Base-by-base conservation (phyloP, 1,139 yeast species). In the Yamadazyma sp. region DNA sequence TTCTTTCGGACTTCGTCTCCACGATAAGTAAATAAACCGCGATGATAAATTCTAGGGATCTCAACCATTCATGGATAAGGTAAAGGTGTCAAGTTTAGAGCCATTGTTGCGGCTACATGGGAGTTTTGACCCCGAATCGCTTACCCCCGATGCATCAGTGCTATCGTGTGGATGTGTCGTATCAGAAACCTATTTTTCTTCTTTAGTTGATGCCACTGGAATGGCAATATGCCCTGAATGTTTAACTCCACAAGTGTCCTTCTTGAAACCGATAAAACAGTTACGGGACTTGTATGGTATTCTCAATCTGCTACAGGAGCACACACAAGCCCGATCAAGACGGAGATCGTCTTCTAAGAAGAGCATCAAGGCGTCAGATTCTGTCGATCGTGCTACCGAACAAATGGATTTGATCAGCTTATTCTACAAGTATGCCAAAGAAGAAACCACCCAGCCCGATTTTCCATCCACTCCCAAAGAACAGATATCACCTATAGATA, bases 91-190 rank as follows among this genome's bases (percentile, higher is more conserved):
- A 5, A 48, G 46, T 15, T 56, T 69, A 34, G 71, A 65, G 41
- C 47, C 53, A 22, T 54, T 69, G 13, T 55, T 69, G 12, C 50
- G 52, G 40, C 50, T 67, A 20, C 61, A 62, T 0, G 67, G 65
- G 2, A 40, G 45, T 17, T 38, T 41, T 18, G 42, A 41, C 29
- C 47, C 47, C 8, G 48, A 48, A n/a, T 52, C 46, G 5, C 42
- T 67, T 2, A 62, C 69, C 5, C 35, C 62, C 10, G 88, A 83
- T 57, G 73, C 80, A 5, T 67, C 79, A 1, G 72, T 81, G 15
- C 61, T 85, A 14, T 61, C 80, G 0, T 86, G 95, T 60, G 92
- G 94, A 0, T 86, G 95, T 58, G 58, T 85, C 9, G 68, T 82
- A 0, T 80, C 90, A 1, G 84, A 82, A 47, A 47, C 60, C 1